phyloP scores from a whole-genome alignment of 768 basidiomycete genomes.

The Ramaria rubella region DNA sequence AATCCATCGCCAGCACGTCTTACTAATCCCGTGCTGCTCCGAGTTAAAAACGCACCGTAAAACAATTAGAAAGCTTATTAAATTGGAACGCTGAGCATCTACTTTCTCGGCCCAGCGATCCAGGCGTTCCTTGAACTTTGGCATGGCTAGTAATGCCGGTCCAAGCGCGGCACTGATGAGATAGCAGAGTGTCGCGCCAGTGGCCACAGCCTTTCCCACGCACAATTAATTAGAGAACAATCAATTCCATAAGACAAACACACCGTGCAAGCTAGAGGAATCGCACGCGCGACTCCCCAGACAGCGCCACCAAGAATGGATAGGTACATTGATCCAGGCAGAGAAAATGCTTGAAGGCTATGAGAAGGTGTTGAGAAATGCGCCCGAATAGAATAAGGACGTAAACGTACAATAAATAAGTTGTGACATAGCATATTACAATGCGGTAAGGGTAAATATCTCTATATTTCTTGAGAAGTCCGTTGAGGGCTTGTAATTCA shows the following conservation, averaged over 20 bases:
- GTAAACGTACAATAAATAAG: slow-evolving; percentile 84
- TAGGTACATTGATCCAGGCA: slow-evolving; percentile 97
- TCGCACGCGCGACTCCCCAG: slow-evolving; percentile 81
- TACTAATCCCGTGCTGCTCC: background rate
- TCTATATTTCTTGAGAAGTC: slow-evolving; percentile 84
- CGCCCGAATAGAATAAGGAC: slow-evolving; percentile 12
- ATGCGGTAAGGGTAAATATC: slow-evolving; percentile 82
- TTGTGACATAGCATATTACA: slow-evolving; percentile 77
- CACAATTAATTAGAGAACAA: background rate
- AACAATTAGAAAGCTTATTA: slow-evolving; percentile 91
- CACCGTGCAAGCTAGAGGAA: slow-evolving; percentile 82
- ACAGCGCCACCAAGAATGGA: slow-evolving; percentile 95
- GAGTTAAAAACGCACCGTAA: slow-evolving; percentile 32
- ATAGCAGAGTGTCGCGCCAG: slow-evolving; percentile 89
- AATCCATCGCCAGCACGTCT: no score
- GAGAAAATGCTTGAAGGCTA: slow-evolving; percentile 92
- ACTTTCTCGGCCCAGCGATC: slow-evolving; percentile 82
- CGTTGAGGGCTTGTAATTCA: slow-evolving; percentile 80
- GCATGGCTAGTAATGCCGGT: slow-evolving; percentile 82
- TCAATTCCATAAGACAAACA: slow-evolving; percentile 13
- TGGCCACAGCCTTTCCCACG: slow-evolving; percentile 65
- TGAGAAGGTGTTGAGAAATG: background rate
- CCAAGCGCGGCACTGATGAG: slow-evolving; percentile 87
- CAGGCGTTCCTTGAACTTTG: slow-evolving; percentile 75
- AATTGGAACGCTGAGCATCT: slow-evolving; percentile 68